A percentile compares a stretch with the other conserved stretches of the same genome.
These are phyloP conservation scores for Borealophlyctis nickersoniae DNA, from an alignment of 192 early-diverging fungal genomes.

Conservation along the genomic window DNA sequence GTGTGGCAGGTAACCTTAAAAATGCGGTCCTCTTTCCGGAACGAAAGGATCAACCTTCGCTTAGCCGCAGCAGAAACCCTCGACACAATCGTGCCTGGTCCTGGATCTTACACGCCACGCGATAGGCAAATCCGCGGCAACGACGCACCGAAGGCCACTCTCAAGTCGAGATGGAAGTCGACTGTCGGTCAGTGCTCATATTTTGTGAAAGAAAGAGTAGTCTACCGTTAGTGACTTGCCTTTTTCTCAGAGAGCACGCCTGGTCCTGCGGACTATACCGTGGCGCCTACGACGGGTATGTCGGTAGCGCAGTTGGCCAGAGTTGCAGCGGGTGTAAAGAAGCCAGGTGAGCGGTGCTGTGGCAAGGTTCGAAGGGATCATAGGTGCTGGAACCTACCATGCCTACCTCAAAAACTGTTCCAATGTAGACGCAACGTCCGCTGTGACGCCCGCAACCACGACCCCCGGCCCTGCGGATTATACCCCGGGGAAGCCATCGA, in stretches of 20 bases:
- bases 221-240: neutral
- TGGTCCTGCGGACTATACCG: slow-evolving; percentile 50
- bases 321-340: slow-evolving; percentile 9
- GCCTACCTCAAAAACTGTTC: neutral
- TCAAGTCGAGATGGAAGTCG: slow-evolving; percentile 36
- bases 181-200: slow-evolving; percentile 18
- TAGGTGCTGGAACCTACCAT: neutral
- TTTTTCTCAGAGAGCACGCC: slow-evolving; percentile 37
- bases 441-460: neutral
- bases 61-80: slow-evolving; percentile 7
- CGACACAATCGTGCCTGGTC: slow-evolving; percentile 43
- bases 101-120: slow-evolving; percentile 45
- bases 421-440: neutral
- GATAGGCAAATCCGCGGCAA: slow-evolving; percentile 51
- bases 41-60: neutral
- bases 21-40: neutral
- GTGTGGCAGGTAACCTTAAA: slow-evolving; percentile 4
- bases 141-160: slow-evolving; percentile 40
- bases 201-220: neutral
- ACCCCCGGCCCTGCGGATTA: slow-evolving; percentile 51
- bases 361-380: slow-evolving; percentile 9
- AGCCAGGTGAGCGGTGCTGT: slow-evolving; percentile 14
- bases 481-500: slow-evolving; percentile 15
- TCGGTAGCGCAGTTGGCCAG: slow-evolving; percentile 32
- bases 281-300: slow-evolving; percentile 13